These are phyloP conservation scores for Botrytis elliptica DNA, from an alignment of 2,329 filamentous ascomycete species.

Conservation along the genomic window DNA sequence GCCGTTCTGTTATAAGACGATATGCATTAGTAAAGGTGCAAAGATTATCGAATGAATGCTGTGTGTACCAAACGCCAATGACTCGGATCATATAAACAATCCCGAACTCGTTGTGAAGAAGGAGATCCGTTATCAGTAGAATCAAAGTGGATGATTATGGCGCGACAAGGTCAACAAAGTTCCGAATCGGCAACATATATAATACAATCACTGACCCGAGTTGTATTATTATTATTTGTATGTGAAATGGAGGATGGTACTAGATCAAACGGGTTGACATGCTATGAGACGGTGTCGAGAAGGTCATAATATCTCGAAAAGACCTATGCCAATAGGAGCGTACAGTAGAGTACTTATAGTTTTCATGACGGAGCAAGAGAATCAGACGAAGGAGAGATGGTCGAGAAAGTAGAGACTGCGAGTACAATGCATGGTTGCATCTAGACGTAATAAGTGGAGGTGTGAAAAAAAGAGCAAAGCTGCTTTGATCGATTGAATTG, in stretches of 20 bases:
- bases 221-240: not conserved
- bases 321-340: not conserved
- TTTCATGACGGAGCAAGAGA: constrained; percentile 13
- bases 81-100: not conserved
- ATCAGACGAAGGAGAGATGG: not conserved
- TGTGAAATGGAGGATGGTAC: not conserved
- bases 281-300: not conserved
- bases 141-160: not conserved
- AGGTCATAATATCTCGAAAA: constrained; percentile 14
- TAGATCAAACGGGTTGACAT: constrained; percentile 2
- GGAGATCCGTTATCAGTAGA: not conserved
- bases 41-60: not conserved
- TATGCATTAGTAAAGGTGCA: constrained; percentile 3
- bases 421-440: constrained; percentile 21
- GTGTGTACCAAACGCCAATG: constrained; percentile 2
- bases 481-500: constrained; percentile 3
- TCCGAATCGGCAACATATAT: not conserved
- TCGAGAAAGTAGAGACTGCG: not conserved
- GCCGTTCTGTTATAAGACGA: constrained; percentile 16
- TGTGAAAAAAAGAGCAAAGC: constrained; percentile 8
- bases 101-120: not conserved
- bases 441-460: constrained; percentile 17
- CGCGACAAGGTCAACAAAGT: not conserved
- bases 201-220: not conserved
- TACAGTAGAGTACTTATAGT: constrained; percentile 15